These are phyloP conservation scores for Nothophoma quercina DNA, from an alignment of 2,329 filamentous ascomycete genomes.

Conservation along the genomic window DNA sequence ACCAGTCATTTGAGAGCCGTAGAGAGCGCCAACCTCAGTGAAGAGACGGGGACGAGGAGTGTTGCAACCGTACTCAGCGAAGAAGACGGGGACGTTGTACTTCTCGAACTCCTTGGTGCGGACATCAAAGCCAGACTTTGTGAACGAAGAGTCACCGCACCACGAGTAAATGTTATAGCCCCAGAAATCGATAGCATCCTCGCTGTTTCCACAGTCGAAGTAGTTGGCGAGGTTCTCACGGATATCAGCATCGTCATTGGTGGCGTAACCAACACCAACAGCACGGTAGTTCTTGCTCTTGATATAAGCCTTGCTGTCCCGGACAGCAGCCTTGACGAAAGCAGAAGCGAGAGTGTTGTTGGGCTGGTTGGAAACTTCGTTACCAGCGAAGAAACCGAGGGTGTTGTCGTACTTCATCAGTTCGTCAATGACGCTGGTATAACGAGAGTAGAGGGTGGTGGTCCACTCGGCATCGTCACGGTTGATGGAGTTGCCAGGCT, in stretches of 20 bases:
- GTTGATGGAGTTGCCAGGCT: conserved; percentile 85
- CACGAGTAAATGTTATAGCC: conserved; percentile 99
- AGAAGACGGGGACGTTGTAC: conserved; percentile 96
- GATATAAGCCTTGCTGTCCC: conserved; percentile 96
- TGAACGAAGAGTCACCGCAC: conserved; percentile 86
- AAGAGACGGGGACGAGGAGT: conserved; percentile 75
- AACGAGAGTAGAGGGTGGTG: conserved; percentile 77
- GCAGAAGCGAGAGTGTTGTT: conserved; percentile 91
- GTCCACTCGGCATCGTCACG: conserved; percentile 82
- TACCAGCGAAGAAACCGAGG: conserved; percentile 97
- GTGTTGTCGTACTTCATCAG: conserved; percentile 86
- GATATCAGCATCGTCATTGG: conserved; percentile 88
- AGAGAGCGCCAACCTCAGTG: conserved; percentile 84
- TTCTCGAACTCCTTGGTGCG: conserved; percentile 86
- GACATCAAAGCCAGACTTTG: conserved; percentile 78
- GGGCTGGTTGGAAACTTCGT: conserved; percentile 89
- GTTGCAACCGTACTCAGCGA: conserved; percentile 99
- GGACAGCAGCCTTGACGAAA: conserved; percentile 96
- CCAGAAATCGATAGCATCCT: conserved; percentile 89
- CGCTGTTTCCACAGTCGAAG: conserved; percentile 82
- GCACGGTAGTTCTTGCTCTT: conserved; percentile 76
- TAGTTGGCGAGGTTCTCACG: conserved; percentile 84
- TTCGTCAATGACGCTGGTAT: conserved; percentile 82
- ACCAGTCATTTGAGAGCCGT: conserved; percentile 77
- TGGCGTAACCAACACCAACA: conserved; percentile 93